Percentiles rank a stretch among this genome's conserved stretches.
phyloP scores from a whole-genome alignment of 1,139 yeast genomes.

The Yamadazyma triangularis region DNA sequence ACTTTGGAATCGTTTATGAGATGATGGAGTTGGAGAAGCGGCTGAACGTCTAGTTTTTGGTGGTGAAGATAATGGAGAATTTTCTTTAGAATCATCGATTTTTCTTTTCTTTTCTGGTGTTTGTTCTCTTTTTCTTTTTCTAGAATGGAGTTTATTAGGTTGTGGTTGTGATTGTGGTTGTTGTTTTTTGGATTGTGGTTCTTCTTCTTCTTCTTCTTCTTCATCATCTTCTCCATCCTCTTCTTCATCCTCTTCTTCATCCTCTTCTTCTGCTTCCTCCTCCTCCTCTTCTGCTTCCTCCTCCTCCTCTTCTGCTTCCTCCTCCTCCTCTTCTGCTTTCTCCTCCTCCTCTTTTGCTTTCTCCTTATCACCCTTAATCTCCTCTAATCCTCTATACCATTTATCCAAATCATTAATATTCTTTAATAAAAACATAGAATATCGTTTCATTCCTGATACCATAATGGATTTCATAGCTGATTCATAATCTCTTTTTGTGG shows the following conservation, averaged over 20 bases:
- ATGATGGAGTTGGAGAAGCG: too few relatives aligned
- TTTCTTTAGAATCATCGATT: too few relatives aligned
- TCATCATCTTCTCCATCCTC: conserved; percentile 2
- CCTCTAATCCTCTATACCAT: conserved; percentile 1
- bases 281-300: conserved; percentile 2
- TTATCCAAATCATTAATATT: conserved; percentile 23
- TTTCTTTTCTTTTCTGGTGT: too few relatives aligned
- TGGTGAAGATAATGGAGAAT: too few relatives aligned
- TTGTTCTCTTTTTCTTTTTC: too few relatives aligned
- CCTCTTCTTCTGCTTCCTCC: conserved; percentile 2
- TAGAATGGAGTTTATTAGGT: conserved; percentile 5
- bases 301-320: conserved; percentile 2
- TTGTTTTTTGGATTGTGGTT: conserved; percentile 1
- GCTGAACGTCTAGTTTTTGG: too few relatives aligned
- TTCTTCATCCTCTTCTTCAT: conserved; percentile 1
- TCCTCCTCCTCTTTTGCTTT: conserved; percentile 1
- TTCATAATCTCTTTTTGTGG: conserved; percentile 8
- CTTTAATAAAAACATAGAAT: conserved; percentile 21
- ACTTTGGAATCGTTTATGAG: conserved; percentile 48
- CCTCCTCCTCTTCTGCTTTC: conserved; percentile 2
- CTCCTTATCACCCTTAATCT: background rate
- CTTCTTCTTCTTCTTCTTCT: conserved; percentile 4
- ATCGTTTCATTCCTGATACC: conserved; percentile 20
- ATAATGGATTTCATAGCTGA: conserved; percentile 21
- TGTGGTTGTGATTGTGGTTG: conserved; percentile 1